phyloP scores from a whole-genome alignment of 2,329 filamentous ascomycete genomes.

The Colletotrichum chlorophyti region DNA sequence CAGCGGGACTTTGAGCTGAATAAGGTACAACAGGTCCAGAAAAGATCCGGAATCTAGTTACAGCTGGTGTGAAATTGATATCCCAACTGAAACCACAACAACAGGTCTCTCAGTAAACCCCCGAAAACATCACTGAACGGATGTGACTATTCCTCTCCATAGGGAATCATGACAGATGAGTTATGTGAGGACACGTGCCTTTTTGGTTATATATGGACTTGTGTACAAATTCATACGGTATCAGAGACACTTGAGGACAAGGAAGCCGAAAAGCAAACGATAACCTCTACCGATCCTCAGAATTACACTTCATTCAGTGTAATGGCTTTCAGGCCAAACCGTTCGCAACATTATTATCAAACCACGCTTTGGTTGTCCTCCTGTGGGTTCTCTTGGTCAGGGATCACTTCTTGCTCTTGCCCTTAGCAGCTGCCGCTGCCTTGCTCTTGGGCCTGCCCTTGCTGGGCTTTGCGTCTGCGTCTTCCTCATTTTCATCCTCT shows the following conservation, averaged over 20 bases:
- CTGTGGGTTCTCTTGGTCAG: no score
- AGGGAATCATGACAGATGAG: no score
- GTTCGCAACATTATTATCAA: neutral
- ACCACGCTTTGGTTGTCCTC: no score
- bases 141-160: no score
- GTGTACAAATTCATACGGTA: neutral
- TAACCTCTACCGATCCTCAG: neutral
- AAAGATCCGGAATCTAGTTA: no score
- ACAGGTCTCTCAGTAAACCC: no score
- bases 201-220: neutral
- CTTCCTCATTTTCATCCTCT: slow-evolving; percentile 56
- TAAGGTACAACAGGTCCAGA: no score
- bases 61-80: no score
- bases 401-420: slow-evolving; percentile 52
- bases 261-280: neutral
- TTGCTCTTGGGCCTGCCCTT: slow-evolving; percentile 54
- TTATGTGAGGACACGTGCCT: no score
- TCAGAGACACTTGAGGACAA: neutral
- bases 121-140: no score
- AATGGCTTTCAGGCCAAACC: neutral
- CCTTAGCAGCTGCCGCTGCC: slow-evolving; percentile 47
- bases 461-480: slow-evolving; percentile 60
- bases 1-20: no score
- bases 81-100: no score
- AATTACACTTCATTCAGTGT: neutral